A percentile compares a stretch with the other conserved stretches of the same genome.
phyloP scores from a whole-genome alignment of 148 eudicot species.

The Fagopyrum homotropicum region DNA sequence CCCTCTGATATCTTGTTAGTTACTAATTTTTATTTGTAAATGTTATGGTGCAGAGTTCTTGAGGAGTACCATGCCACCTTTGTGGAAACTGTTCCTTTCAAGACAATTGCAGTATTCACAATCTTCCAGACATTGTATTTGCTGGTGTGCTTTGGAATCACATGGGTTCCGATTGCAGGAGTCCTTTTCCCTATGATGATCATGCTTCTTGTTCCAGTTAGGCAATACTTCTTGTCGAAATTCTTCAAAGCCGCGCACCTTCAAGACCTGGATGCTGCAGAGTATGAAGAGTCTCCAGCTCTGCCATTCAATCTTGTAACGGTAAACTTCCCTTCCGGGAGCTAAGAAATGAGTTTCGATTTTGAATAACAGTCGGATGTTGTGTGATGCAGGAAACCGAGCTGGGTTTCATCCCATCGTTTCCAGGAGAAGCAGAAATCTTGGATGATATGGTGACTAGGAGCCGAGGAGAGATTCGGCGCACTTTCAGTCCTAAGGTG shows the following conservation, averaged over 20 bases:
- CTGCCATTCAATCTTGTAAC: constrained; percentile 52
- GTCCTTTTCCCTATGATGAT: constrained; percentile 78
- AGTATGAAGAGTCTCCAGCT: constrained; percentile 82
- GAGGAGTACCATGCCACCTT: constrained; percentile 87
- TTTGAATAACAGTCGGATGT: not conserved
- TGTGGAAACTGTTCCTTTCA: constrained; percentile 93
- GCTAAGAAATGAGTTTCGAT: not conserved
- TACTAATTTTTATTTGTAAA: not conserved
- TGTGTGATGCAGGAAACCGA: constrained; percentile 47
- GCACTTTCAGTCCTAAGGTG: constrained; percentile 52
- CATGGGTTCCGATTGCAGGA: constrained; percentile 94
- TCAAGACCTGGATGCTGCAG: constrained; percentile 88
- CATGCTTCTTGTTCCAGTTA: constrained; percentile 84
- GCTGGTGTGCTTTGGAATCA: constrained; percentile 73
- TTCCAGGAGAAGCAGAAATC: constrained; percentile 52
- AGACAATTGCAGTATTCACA: constrained; percentile 64
- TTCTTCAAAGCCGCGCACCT: constrained; percentile 81
- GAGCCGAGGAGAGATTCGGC: constrained; percentile 82
- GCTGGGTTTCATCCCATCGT: constrained; percentile 39
- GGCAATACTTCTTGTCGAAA: constrained; percentile 78
- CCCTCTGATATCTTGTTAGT: not conserved
- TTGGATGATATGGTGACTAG: constrained; percentile 71
- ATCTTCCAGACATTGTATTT: constrained; percentile 65
- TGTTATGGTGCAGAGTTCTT: constrained; percentile 49
- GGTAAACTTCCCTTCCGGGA: constrained; percentile 24